Evolutionary conservation across 2,329 filamentous ascomycete species (phyloP), one percentile per base, ranked within the genome.

Genomic region (Monosporascus sp.): DNA sequence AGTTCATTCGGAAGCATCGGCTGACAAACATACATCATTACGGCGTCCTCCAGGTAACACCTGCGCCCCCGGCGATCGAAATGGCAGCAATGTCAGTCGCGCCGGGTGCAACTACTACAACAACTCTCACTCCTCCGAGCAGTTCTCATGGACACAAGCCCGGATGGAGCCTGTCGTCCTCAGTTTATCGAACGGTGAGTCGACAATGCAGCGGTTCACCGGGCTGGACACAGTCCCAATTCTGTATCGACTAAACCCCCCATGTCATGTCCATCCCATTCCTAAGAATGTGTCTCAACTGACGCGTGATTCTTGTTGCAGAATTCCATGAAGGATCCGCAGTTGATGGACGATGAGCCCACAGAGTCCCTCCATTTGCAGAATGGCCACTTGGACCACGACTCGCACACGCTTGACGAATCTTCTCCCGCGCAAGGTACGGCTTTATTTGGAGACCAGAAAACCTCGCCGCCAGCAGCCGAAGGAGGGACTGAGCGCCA

Each of bases 51-150:
- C 42, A 25, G 22, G 24, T 17, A 31, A 46, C 57, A 55, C 55
- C 55, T 50, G 59, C 61, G 53, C 57, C 52, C 54, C 57, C 51
- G 57, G 61, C 57, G 55, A 56, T 53, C 48, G 57, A 56, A 50
- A 82, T 82, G 80, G 74, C 79, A 62, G 73, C 77, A 64, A 74
- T 82, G 67, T 78, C 79, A 59, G 69, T 77, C 59, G 71, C 70
- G 60, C 74, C 75, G 56, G 74, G 74, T 57, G 71, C 75, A 17
- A 44, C 41, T 7, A 46, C 42, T 14, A 31, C 42, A 25, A 5
- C 42, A 5, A 72, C 76, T 46, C 68, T 82, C 54, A 75, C 74
- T 56, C 74, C 77, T 53, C 72, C 78, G 17, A 72, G 71, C 58
- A 79, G 75, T 63, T 74, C 73, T 51, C 74, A 81, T 63, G 78